Base-by-base conservation (phyloP, 2,329 filamentous ascomycete species). In the Cladosporium phlei region DNA sequence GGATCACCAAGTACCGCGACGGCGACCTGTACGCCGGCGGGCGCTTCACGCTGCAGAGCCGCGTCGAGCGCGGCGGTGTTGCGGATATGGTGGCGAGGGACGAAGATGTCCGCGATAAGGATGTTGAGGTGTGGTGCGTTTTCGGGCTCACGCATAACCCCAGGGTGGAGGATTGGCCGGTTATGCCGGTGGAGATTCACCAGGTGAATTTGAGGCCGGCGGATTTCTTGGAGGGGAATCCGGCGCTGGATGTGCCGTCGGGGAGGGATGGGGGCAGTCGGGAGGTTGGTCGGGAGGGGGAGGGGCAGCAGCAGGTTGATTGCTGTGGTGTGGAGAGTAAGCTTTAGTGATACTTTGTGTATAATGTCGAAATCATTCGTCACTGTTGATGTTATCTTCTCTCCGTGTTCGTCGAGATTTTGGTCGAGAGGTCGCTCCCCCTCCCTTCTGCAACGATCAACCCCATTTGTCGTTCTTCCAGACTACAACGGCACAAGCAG, bases 221-320 rank as follows among this genome's bases (percentile, higher is more conserved):
- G 7, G 74, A 79, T 53, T 78, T 79, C 66, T 79, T 78, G 51
- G 68, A 67, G 2, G 66, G 61, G 22, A 79, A 78, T 38, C 75
- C 76, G 0, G 69, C 71, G 4, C 68, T 78, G 45, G 74, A 78
- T 60, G 73, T 79, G 16, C 75, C 75, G 6, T 30, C 25, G 7
- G 30, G 30, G 25, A 40, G 22, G n/a, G 30, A 40, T 17, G 12
- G 29, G 3, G 30, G 25, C 19, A 40, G 38, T 16, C 27, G 30
- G 30, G 38, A 40, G 38, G 38, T 40, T 10, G 11, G 14, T n/a
- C 5, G 14, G 9, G 27, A 29, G 5, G 27, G 9, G n/a, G n/a
- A n/a, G n/a, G n/a, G n/a, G n/a, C n/a, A n/a, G n/a, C n/a, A n/a
- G n/a, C n/a, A n/a, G n/a, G n/a, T n/a, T n/a, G n/a, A n/a, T n/a